These are phyloP conservation scores for Leccinum truebloodii DNA, from an alignment of 768 basidiomycete species.

Conservation along the genomic window DNA sequence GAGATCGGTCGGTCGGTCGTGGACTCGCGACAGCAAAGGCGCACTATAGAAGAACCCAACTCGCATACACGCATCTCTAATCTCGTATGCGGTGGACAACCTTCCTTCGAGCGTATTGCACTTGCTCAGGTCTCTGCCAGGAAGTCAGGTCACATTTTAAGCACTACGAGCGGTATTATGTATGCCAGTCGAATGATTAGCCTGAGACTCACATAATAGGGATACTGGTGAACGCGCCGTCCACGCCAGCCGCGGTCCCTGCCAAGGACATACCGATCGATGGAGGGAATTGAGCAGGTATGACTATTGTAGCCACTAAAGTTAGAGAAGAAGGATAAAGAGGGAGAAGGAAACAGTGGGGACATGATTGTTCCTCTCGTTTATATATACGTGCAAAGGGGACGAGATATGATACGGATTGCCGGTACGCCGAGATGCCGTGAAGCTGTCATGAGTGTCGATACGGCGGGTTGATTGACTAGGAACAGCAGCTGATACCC, in stretches of 20 bases:
- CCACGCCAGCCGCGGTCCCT: conserved; percentile 15
- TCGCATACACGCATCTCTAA: conserved; percentile 74
- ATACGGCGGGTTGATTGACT: too few species aligned
- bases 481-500: too few species aligned
- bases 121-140: conserved; percentile 21
- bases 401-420: too few species aligned
- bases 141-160: not conserved
- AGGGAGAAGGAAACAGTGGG: too few species aligned
- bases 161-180: not conserved
- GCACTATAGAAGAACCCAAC: conserved; percentile 87
- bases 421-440: too few species aligned
- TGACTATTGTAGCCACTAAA: too few species aligned
- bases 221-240: conserved; percentile 25
- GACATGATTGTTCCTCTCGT: too few species aligned
- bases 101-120: conserved; percentile 33
- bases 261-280: conserved; percentile 25
- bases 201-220: conserved; percentile 35
- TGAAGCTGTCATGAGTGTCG: too few species aligned
- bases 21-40: conserved; percentile 4
- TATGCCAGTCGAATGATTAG: not conserved
- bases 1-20: not conserved
- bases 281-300: not conserved
- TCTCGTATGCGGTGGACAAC: conserved; percentile 49
- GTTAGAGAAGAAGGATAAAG: too few species aligned
- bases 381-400: too few species aligned